Conservation (phyloP, 208 protist genomes). For the Acanthamoeba comandoni region DNA sequence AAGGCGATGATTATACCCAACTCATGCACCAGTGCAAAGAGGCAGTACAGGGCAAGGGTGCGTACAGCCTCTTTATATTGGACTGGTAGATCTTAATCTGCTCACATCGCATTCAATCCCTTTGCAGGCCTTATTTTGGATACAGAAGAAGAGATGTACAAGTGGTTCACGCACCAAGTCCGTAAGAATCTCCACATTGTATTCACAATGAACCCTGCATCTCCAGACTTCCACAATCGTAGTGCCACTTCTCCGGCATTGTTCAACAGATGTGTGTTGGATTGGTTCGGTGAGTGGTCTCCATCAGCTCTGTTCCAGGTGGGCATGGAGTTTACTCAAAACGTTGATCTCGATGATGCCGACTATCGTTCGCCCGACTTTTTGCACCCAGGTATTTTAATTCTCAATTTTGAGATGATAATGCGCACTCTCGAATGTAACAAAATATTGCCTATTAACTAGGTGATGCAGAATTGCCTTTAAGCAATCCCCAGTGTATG, state of each 20-base stretch:
- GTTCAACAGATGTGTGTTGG: constrained; percentile 99
- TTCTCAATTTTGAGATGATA: background rate
- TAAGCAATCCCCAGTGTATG: background rate
- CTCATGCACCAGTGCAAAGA: constrained; percentile 93
- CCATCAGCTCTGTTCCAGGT: constrained; percentile 93
- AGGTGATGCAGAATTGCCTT: background rate
- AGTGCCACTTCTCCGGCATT: constrained; percentile 97
- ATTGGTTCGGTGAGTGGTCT: constrained; percentile 99
- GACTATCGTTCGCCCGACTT: constrained; percentile 79
- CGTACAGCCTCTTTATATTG: no score
- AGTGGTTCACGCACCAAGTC: constrained; percentile 95
- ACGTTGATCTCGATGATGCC: constrained; percentile 91
- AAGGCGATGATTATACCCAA: constrained; percentile 96
- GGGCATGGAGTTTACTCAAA: constrained; percentile 90
- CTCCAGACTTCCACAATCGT: constrained; percentile 94
- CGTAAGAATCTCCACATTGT: constrained; percentile 98
- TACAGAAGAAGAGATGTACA: constrained; percentile 83
- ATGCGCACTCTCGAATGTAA: background rate
- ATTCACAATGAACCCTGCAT: constrained; percentile 99
- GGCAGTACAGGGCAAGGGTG: constrained; percentile 80
- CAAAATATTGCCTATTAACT: no score
- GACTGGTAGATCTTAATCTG: constrained; percentile 1
- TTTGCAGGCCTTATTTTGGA: constrained; percentile 51
- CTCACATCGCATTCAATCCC: constrained; percentile 58
- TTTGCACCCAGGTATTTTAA: constrained; percentile 39